Conservation (phyloP, 2,329 filamentous ascomycete genomes). For the Aureobasidium mangrovei region DNA sequence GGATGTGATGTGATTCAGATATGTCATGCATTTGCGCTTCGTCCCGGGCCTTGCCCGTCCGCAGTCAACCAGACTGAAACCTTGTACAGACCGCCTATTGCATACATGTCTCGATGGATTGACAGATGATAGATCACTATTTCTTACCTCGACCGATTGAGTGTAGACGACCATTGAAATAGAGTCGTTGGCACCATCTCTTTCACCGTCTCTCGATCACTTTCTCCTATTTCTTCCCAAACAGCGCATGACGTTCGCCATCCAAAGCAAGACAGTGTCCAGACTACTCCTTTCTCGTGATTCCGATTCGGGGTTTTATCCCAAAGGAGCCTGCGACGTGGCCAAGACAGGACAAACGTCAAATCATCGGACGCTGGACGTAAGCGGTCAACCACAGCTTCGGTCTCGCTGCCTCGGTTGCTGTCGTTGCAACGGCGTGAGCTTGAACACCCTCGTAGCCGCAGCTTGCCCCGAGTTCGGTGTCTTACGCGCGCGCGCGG, state of each 20-base stretch:
- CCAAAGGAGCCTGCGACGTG: background rate
- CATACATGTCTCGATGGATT: background rate
- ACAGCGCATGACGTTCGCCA: background rate
- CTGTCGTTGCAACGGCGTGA: background rate
- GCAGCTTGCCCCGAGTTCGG: background rate
- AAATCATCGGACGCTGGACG: background rate
- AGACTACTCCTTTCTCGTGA: background rate
- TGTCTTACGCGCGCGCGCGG: constrained; percentile 1
- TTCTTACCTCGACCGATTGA: too few relatives aligned
- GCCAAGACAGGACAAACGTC: background rate
- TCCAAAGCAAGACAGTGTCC: constrained; percentile 1
- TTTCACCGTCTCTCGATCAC: background rate
- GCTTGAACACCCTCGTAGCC: constrained; percentile 4
- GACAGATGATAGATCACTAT: background rate
- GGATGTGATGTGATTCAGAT: constrained; percentile 10
- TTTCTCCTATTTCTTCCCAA: background rate
- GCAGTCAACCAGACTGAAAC: background rate
- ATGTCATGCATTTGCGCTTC: constrained; percentile 14
- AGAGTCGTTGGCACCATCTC: background rate
- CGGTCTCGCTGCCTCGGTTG: constrained; percentile 2
- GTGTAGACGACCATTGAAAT: background rate
- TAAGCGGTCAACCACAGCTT: background rate
- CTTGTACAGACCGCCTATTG: constrained; percentile 2
- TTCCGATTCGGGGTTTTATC: background rate
- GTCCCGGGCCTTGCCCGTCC: constrained; percentile 10